Evolutionary conservation across 169 alveolate species (phyloP), one percentile per base, ranked within the genome.

Genomic region (Eimeria tenella): DNA sequence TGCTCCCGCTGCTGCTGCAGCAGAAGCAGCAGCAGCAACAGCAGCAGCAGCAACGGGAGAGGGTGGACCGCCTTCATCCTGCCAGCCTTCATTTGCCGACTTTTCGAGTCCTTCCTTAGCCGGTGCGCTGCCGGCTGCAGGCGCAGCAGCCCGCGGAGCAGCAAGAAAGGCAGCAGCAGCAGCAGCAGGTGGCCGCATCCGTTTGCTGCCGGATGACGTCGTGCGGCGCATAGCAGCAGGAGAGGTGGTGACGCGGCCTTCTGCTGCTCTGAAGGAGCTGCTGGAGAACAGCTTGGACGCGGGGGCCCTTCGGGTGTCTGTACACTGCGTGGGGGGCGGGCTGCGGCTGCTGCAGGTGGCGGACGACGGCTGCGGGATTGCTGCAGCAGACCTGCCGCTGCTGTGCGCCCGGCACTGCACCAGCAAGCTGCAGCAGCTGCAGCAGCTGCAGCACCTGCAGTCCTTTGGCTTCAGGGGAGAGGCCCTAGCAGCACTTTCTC

Each of bases 381-480:
- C 97, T 53, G 96, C 93, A 58, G 98, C 96, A 8, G 99, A 99
- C 94, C 97, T 98, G 94, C 98, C 98, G 74, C 94, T 98, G 53
- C 97, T 99, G 11, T 99, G 99, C 96, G 98, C 98, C 86, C 97
- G 99, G 91, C 99, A 98, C 96, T 98, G 99, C 11, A 99, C 99
- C n/a, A 97, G 99, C 71, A 99, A 99, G 97, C 97, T 99, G 86
- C 75, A 93, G 19, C 87, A 96, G n/a, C 97, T 96, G 93, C 96
- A 97, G 55, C 99, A 98, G 95, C 96, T 99, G 55, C 94, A 94
- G 50, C 94, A 63, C 88, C 77, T 95, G 73, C 74, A 68, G 25
- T 98, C 99, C 31, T 99, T 99, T 95, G 99, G 99, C 8, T 99
- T 99, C 96, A 96, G 99, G 94, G 99, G 99, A 15, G 99, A 99